Base-by-base conservation (phyloP, 257 asterid species). In the Echites panduratus region DNA sequence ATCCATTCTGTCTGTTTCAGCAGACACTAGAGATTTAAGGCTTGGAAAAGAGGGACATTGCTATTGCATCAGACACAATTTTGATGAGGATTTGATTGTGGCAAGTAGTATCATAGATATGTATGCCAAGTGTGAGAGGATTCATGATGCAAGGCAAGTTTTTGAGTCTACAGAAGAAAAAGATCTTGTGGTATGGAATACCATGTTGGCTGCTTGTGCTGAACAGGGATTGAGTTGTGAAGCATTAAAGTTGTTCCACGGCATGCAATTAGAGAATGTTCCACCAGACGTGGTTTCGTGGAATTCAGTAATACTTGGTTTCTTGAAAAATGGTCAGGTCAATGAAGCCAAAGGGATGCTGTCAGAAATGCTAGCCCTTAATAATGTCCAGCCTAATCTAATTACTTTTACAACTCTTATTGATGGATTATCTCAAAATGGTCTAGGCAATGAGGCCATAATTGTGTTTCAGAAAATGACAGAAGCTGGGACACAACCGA, bases 1-100 rank as follows among this genome's bases (percentile, higher is more conserved):
- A 22, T 74, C 84, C 0, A 58, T 77, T 43, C 53, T 81, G 40
- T 66, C 73, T 4, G 73, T 70, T 76, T 74, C 82, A 24, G 77
- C 82, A 20, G 73, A 78, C 54, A 63, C 45, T 17, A 54, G 78
- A 63, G 65, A 81, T 72, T 41, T 75, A 61, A 47, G 72, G 43
- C 80, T 81, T 62, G 82, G 85, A 35, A 68, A 73, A 75, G 78
- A 64, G 66, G 82, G 70, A 40, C 79, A 81, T 54, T 70, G 84
- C 63, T 72, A 66, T 75, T 78, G 78, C 58, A 63, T 81, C 29
- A 61, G 82, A 57, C 68, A 75, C 38, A 52, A 29, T 66, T 56
- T 68, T 72, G 73, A 59, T 11, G 27, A 9, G 2, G 78, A 78
- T 70, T 54, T 72, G 45, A 80, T 72, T 38, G 80, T 68, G 40